Base-by-base conservation (phyloP, 345 rosid species). In the Viola odorata region DNA sequence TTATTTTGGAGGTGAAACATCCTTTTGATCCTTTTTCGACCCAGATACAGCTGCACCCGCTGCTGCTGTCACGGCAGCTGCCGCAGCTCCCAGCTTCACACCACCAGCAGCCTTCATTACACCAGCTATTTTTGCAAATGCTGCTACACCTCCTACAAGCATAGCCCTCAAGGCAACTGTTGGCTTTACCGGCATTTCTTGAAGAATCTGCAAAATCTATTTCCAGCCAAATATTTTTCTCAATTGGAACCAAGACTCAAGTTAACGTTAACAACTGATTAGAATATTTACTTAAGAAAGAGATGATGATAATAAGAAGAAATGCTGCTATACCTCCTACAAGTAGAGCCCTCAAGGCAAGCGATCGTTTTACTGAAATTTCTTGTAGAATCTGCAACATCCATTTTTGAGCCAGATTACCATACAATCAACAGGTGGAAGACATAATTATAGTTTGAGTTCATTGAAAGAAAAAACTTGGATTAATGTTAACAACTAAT, bases 101-200 rank as follows among this genome's bases (percentile, higher is more conserved):
- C 95, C 88, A 36, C 98, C 90, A 10, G 90, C 98, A 3, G 95
- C 95, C 69, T 91, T 91, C 96, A 91, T 81, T 13, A 59, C 90
- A 41, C 81, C 88, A 7, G 90, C 91, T 45, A 86, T 73, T 76
- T 91, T 86, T 0, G 98, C 91, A 64, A 84, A 83, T 62, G 77
- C 77, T 2, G 96, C 96, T 39, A 91, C 53, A 39, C 96, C 95
- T 37, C 96, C 95, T 12, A 91, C 95, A 12, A 91, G 71, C 3
- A 82, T 60, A 57, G 90, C 98, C 75, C 98, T 86, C 68, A 91
- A 69, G 16, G 88, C 95, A 37, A 91, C 95, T 0, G 96, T 85
- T n/a, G 98, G 95, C 73, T 88, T 91, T 67, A 91, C 80, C 3
- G 81, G 70, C 98, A 91, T 91, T 52, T 59, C 53, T 53, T 63